Evolutionary conservation across 352 stramenopile genomes (phyloP).

Genomic region (Phytophthora foliorum): DNA sequence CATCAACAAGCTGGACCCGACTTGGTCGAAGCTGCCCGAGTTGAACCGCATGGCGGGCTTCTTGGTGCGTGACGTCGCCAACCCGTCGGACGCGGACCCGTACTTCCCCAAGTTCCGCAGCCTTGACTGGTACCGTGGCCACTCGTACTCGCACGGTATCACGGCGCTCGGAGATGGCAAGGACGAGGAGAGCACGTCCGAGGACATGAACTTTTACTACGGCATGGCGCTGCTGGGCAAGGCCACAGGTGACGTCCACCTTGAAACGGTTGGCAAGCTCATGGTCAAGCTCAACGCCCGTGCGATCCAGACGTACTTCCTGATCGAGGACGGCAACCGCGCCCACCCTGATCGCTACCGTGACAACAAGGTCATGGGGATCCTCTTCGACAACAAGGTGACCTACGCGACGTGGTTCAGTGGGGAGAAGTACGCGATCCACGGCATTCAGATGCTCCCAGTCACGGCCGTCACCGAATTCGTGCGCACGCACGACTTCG

Average conservation of each 20-base stretch:
- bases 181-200: slow-evolving; percentile 60
- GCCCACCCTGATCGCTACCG: slow-evolving; percentile 50
- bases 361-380: slow-evolving; percentile 74
- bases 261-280: slow-evolving; percentile 53
- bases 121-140: slow-evolving; percentile 60
- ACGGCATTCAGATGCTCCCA: slow-evolving; percentile 85
- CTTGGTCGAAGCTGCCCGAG: slow-evolving; percentile 39
- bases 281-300: slow-evolving; percentile 62
- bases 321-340: slow-evolving; percentile 54
- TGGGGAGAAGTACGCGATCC: slow-evolving; percentile 74
- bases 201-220: slow-evolving; percentile 64
- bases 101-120: slow-evolving; percentile 56
- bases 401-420: slow-evolving; percentile 84
- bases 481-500: slow-evolving; percentile 60
- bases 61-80: slow-evolving; percentile 55
- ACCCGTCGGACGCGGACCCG: slow-evolving; percentile 48
- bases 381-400: slow-evolving; percentile 82
- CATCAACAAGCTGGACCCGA: slow-evolving; percentile 55
- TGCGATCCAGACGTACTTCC: slow-evolving; percentile 60
- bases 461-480: slow-evolving; percentile 68
- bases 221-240: slow-evolving; percentile 51
- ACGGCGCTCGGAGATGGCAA: slow-evolving; percentile 54
- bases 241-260: slow-evolving; percentile 35
- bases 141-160: slow-evolving; percentile 64
- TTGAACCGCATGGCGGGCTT: slow-evolving; percentile 51